Evolutionary conservation across 2,329 filamentous ascomycete genomes (phyloP).

Genomic region (Diplodia sapinea): DNA sequence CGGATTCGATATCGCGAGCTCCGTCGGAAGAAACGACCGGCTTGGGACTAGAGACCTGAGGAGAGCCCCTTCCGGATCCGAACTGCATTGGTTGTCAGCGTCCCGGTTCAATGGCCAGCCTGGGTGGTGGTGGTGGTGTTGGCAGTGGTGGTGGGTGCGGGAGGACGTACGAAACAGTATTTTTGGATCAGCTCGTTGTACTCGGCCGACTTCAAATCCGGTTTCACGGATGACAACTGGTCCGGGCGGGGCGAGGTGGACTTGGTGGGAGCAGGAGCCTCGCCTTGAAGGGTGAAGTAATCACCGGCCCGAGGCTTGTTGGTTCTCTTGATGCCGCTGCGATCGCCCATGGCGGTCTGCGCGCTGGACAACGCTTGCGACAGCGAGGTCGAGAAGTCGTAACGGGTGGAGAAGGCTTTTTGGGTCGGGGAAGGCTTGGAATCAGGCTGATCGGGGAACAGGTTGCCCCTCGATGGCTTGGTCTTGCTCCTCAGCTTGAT

Average conservation of each 20-base stretch:
- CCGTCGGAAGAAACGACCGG: conserved; percentile 39
- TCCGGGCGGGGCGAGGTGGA: conserved; percentile 55
- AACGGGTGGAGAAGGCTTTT: conserved; percentile 86
- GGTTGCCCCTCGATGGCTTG: conserved; percentile 61
- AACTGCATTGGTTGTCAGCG: conserved; percentile 55
- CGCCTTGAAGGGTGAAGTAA: conserved; percentile 48
- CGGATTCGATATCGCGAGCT: conserved; percentile 40
- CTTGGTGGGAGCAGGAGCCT: conserved; percentile 36
- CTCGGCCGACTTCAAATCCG: conserved; percentile 80
- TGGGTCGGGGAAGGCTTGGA: conserved; percentile 52
- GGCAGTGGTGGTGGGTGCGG: conserved; percentile 35
- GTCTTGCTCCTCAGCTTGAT: conserved; percentile 74
- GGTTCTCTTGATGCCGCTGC: conserved; percentile 54
- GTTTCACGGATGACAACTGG: conserved; percentile 65
- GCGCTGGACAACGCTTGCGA: conserved; percentile 79
- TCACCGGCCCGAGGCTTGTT: conserved; percentile 35
- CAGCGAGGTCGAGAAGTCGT: conserved; percentile 94
- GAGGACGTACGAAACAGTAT: conserved; percentile 94
- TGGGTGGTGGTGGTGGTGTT: conserved; percentile 32
- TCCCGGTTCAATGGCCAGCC: conserved; percentile 42
- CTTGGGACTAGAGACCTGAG: conserved; percentile 37
- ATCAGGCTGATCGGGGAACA: conserved; percentile 62
- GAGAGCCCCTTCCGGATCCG: conserved; percentile 55
- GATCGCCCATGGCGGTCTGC: conserved; percentile 66
- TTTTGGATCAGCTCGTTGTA: conserved; percentile 98